A percentile compares a stretch with the other conserved stretches of the same genome.
Conservation (phyloP, 345 rosid genomes). For the Salix koriyanagi region DNA sequence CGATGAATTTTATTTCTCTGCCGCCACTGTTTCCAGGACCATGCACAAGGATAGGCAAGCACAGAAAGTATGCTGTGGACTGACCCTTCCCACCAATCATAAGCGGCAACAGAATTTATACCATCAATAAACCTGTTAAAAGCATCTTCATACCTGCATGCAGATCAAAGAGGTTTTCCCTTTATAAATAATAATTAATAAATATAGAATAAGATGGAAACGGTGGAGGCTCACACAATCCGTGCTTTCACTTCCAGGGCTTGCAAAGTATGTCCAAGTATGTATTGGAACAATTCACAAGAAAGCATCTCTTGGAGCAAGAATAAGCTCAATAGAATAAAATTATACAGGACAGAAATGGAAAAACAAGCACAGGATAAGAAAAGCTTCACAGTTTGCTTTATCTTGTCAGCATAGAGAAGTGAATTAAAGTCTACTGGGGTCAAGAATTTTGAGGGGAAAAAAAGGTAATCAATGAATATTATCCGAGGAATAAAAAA, state of each 20-base stretch:
- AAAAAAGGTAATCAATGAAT: background rate
- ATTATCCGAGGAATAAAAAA: background rate
- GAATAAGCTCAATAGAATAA: background rate
- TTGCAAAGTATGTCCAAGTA: background rate
- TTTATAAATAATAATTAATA: conserved; percentile 6
- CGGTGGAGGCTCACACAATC: conserved; percentile 4
- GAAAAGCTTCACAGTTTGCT: background rate
- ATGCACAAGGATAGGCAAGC: conserved; percentile 92
- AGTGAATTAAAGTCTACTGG: background rate
- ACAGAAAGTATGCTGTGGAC: conserved; percentile 85
- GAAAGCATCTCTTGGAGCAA: background rate
- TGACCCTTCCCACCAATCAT: conserved; percentile 99
- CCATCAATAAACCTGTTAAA: conserved; percentile 94
- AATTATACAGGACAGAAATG: background rate
- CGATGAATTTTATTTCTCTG: conserved; percentile 79
- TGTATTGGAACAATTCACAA: conserved; percentile 5
- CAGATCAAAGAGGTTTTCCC: conserved; percentile 16
- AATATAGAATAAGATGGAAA: background rate
- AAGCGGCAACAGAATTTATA: conserved; percentile 93
- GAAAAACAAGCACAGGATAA: background rate
- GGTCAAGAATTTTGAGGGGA: background rate
- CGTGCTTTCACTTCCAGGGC: conserved; percentile 6
- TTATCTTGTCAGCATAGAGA: background rate
- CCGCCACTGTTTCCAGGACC: conserved; percentile 99
- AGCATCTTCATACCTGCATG: conserved; percentile 89